Base-by-base conservation (phyloP, 73 alveolate genomes). In the Blepharisma stoltei region DNA sequence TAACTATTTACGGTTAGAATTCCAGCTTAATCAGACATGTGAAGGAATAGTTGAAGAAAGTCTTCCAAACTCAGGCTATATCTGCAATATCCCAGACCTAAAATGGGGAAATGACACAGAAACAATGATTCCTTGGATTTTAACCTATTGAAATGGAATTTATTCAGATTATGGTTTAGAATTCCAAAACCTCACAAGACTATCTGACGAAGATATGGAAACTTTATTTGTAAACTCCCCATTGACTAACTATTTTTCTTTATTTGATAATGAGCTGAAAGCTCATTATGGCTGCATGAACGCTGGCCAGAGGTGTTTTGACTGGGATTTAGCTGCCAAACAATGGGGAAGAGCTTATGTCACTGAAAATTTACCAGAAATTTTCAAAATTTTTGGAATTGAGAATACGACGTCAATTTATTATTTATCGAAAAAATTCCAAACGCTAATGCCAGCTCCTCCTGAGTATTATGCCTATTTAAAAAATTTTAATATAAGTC, bases 121-220 rank as follows among this genome's bases (percentile, higher is more conserved):
- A 8, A 38, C 46, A 38, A 60, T 60, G 18, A 14, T 38, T 5
- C 23, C 11, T 20, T 60, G 73, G 47, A 69, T 69, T 37, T n/a
- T 37, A 5, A 53, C 79, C 5, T 69, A 69, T 25, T 69, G 79
- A 80, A n/a, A 46, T 43, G 79, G 60, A 0, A 20, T 69, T 7
- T 1, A 69, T n/a, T 44, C 79, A 1, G 0, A 47, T 14, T 0
- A 9, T 38, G 11, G 55, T 4, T 9, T 38, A n/a, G 41, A 38
- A 38, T 69, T 69, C 41, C 21, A 37, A 43, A 25, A 46, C 27
- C 27, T 69, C 14, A 18, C 79, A n/a, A 46, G 14, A 14, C 27
- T 38, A n/a, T 14, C 11, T 43, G 27, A 69, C 37, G 9, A 18
- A 25, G 60, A 44, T n/a, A 69, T 69, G 79, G 18, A 14, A 14